These are phyloP conservation scores for Phalaenopsis aphrodite DNA, from an alignment of 106 monocot species.

Conservation along the genomic window DNA sequence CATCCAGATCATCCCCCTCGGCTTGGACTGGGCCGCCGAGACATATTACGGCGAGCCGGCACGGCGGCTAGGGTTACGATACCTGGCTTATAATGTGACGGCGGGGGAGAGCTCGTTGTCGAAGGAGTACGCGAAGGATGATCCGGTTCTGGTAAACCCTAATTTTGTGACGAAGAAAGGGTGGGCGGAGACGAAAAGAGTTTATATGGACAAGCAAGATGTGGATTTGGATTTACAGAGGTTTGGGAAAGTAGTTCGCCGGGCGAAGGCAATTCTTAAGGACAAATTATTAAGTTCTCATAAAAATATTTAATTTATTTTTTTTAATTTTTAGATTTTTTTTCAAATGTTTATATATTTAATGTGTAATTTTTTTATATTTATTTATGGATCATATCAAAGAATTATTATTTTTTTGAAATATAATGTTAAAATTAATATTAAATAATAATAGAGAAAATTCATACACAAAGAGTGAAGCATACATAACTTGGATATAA, in stretches of 20 bases:
- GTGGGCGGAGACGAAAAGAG: slow-evolving; percentile 66
- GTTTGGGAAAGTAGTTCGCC: slow-evolving; percentile 4
- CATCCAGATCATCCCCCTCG: slow-evolving; percentile 75
- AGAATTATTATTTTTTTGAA: too few relatives aligned
- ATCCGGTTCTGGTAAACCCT: slow-evolving; percentile 34
- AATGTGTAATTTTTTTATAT: neutral
- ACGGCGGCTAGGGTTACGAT: slow-evolving; percentile 45
- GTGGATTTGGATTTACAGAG: slow-evolving; percentile 30
- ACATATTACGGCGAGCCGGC: slow-evolving; percentile 75
- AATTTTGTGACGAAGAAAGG: slow-evolving; percentile 29
- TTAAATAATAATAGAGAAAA: too few relatives aligned
- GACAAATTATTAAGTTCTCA: too few relatives aligned
- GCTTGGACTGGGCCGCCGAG: slow-evolving; percentile 78
- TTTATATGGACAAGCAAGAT: slow-evolving; percentile 55
- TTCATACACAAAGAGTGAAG: too few relatives aligned
- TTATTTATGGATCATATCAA: neutral
- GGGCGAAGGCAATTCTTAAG: neutral
- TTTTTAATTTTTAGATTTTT: neutral
- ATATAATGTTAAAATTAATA: too few relatives aligned
- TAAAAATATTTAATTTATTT: too few relatives aligned
- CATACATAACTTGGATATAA: too few relatives aligned
- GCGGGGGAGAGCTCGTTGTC: slow-evolving; percentile 67
- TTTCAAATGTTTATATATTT: neutral
- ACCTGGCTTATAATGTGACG: slow-evolving; percentile 50
- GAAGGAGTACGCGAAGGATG: slow-evolving; percentile 17